Base-by-base conservation (phyloP, 2,329 filamentous ascomycete genomes). In the Alternaria solani region DNA sequence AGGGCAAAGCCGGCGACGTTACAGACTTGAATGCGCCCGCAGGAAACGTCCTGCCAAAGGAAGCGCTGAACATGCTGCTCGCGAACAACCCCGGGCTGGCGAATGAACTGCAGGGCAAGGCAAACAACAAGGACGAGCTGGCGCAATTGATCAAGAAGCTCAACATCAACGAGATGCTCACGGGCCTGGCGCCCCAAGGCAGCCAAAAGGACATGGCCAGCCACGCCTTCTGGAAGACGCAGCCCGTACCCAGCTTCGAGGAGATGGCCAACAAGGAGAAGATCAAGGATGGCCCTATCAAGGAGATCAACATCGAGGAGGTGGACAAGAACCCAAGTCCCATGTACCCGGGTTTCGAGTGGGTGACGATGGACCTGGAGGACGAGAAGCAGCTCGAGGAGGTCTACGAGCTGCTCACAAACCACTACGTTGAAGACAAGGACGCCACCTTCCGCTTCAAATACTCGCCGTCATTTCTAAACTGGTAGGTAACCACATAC, bases 161-260 rank as follows among this genome's bases (percentile, higher is more conserved):
- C 75, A 89, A 85, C 65, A 81, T 92, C 56, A 86, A 89, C 74
- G 89, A 92, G 64, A 87, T 92, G 74, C 87, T 92, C 85, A 91
- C 90, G 1, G 90, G 90, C 0, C 79, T 92, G 72, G 90, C 93
- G 16, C 84, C 92, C 7, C 89, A 87, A 63, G 91, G 91, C 57
- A 96, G 95, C 85, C 96, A 96, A 74, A 97, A 97, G 83, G 94
- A 97, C 75, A 97, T 97, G 93, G 93, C 90, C 7, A 92, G 90
- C 59, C 97, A 98, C 85, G 97, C 96, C 81, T 99, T 99, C 83
- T 99, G 95, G 95, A 89, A 93, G 79, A 99, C 95, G 47, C 95
- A 99, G 79, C 95, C 95, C 1, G 95, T 99, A 60, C 91, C 92
- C 51, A 90, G 89, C 74, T 97, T 98, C 74, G 80, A 83, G 48